Evolutionary conservation across 1,284 basidiomycete species (phyloP).

Genomic region (Chondrostereum purpureum): DNA sequence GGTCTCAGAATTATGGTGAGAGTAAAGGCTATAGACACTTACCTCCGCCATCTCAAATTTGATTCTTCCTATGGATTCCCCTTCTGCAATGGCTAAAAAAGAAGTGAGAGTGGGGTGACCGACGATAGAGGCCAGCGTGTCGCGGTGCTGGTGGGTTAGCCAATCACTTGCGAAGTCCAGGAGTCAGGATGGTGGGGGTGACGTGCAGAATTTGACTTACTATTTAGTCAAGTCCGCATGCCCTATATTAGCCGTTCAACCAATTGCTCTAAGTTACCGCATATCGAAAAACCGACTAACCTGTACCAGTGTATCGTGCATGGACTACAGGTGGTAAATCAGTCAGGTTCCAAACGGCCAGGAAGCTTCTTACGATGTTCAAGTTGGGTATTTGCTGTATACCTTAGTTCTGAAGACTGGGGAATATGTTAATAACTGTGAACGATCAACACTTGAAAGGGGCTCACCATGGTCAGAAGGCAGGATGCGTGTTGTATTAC

Average conservation of each 20-base stretch:
- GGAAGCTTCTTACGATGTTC: conserved; percentile 68
- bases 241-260: conserved; percentile 37
- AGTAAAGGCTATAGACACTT: conserved; percentile 21
- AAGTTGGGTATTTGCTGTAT: conserved; percentile 90
- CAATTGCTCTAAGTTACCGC: background rate
- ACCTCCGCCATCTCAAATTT: conserved; percentile 97
- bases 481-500: too few species aligned
- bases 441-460: conserved; percentile 15
- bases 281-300: conserved; percentile 38
- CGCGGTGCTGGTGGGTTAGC: conserved; percentile 95
- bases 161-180: conserved; percentile 69
- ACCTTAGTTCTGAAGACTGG: conserved; percentile 83
- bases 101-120: conserved; percentile 85
- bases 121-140: conserved; percentile 87
- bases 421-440: too few species aligned
- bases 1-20: conserved; percentile 6
- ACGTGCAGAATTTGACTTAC: conserved; percentile 40
- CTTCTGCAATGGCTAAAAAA: conserved; percentile 90
- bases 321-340: conserved; percentile 56
- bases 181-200: conserved; percentile 8
- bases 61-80: conserved; percentile 83
- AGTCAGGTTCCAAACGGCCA: too few species aligned
- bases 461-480: conserved; percentile 47
- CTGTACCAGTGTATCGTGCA: conserved; percentile 92
- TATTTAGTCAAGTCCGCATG: conserved; percentile 94